phyloP scores from a whole-genome alignment of 1,139 yeast species.

The Hemisphaericaspora subhashii region DNA sequence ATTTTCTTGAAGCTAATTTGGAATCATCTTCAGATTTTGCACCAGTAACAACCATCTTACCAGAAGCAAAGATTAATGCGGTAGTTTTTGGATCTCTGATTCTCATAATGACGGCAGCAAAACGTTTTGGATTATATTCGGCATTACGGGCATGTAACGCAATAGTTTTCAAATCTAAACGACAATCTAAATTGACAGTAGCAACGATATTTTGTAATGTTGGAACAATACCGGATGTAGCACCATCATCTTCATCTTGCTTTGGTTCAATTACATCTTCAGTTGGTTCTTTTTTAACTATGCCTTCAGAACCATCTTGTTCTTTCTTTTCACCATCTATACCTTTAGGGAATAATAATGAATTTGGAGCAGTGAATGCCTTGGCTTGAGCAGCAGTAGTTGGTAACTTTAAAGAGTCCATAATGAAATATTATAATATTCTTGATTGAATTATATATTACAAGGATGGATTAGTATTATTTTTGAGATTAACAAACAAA shows the following conservation, averaged over 20 bases:
- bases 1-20: constrained; percentile 93
- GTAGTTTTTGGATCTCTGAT: constrained; percentile 98
- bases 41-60: constrained; percentile 99
- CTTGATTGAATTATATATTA: constrained; percentile 3
- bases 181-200: constrained; percentile 93
- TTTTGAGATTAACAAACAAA: constrained; percentile 41
- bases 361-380: constrained; percentile 68
- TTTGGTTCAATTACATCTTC: constrained; percentile 39
- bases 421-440: constrained; percentile 22
- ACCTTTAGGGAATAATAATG: constrained; percentile 61
- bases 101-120: constrained; percentile 99
- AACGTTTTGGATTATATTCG: constrained; percentile 95
- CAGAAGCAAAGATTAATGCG: constrained; percentile 96
- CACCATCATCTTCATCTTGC: constrained; percentile 60
- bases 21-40: constrained; percentile 98
- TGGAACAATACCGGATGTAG: constrained; percentile 92
- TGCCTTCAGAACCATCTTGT: constrained; percentile 6
- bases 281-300: constrained; percentile 27
- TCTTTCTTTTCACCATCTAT: constrained; percentile 24
- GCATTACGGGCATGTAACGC: constrained; percentile 99
- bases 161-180: constrained; percentile 92
- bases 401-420: constrained; percentile 77
- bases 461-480: background rate
- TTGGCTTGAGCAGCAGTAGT: constrained; percentile 81
- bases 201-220: constrained; percentile 97